A percentile compares a stretch with the other conserved stretches of the same genome.
These are phyloP conservation scores for Plasmodium falciparum DNA, from an alignment of 169 alveolate genomes.

Conservation along the genomic window DNA sequence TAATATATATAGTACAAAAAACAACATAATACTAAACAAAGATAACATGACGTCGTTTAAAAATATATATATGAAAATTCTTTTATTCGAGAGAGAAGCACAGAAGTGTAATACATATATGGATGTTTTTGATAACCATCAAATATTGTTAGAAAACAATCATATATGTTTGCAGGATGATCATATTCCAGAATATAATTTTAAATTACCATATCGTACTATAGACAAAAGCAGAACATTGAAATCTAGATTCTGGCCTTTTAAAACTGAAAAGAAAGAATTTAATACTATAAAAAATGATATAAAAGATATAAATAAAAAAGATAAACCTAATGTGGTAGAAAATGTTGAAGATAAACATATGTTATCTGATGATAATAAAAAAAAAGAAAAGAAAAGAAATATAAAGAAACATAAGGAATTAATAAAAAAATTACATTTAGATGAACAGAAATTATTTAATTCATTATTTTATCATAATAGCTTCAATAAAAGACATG, in stretches of 20 bases:
- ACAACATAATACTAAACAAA: not conserved
- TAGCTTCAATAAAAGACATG: slow-evolving; percentile 33
- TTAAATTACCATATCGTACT: slow-evolving; percentile 43
- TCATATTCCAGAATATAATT: slow-evolving; percentile 28
- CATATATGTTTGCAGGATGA: slow-evolving; percentile 39
- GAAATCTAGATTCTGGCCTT: slow-evolving; percentile 12
- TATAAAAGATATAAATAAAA: not conserved
- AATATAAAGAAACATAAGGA: not conserved
- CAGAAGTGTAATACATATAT: slow-evolving; percentile 7
- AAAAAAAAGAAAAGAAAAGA: slow-evolving; percentile 26
- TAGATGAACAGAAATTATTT: slow-evolving; percentile 42
- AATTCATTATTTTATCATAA: slow-evolving; percentile 17
- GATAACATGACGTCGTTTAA: not conserved
- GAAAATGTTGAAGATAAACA: not conserved
- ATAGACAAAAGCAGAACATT: not conserved
- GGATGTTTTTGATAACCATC: slow-evolving; percentile 27
- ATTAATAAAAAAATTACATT: slow-evolving; percentile 23
- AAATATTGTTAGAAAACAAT: slow-evolving; percentile 26
- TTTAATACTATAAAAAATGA: not conserved
- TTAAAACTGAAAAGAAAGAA: not conserved
- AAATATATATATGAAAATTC: slow-evolving; percentile 62
- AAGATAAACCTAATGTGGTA: not conserved
- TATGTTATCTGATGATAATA: not conserved
- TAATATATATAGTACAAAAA: not conserved
- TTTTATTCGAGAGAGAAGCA: slow-evolving; percentile 56